Base-by-base conservation (phyloP, 306 rosid genomes). In the Prunus armeniaca region DNA sequence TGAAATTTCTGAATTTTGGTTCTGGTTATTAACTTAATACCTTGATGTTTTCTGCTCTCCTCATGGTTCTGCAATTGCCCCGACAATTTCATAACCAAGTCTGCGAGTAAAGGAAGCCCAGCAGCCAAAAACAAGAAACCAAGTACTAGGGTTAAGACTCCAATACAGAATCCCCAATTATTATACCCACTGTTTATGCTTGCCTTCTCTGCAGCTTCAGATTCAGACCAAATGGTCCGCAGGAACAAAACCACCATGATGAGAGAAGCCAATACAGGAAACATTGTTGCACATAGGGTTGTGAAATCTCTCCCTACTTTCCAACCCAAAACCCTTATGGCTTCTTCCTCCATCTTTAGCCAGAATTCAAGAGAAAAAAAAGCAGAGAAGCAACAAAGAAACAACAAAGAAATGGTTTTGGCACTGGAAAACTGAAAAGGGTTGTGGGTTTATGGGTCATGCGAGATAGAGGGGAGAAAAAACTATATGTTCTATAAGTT, bases 91-190 rank as follows among this genome's bases (percentile, higher is more conserved):
- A 84, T 76, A 66, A 80, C 77, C 82, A 91, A 76, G 66, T 85
- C 84, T 2, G 83, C 79, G 19, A 91, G 76, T 43, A 91, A 80
- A 68, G 93, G 91, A 68, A 88, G 67, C 70, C 91, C 91, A 12
- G 80, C 66, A 28, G 55, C 80, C 64, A 85, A 50, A 62, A 91
- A 81, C 63, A 88, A 13, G 82, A 88, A 65, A n/a, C 90, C 90
- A 12, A 86, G 76, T 72, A 90, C 76, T 83, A 87, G 67, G 19
- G 85, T 85, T 66, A 87, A 65, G 3, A 76, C 79, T 25, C 89
- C 93, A 43, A 87, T 45, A 9, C 55, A 79, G 24, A 86, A 77
- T 50, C 75, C 76, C 87, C 87, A 82, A 32, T 60, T n/a, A 19
- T 41, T 12, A 32, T 19, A 19, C 41, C 20, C 49, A 45, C 56